Evolutionary conservation across 768 basidiomycete species (phyloP), one percentile per base, ranked within the genome.

Genomic region (Xerocomus spinulosus): DNA sequence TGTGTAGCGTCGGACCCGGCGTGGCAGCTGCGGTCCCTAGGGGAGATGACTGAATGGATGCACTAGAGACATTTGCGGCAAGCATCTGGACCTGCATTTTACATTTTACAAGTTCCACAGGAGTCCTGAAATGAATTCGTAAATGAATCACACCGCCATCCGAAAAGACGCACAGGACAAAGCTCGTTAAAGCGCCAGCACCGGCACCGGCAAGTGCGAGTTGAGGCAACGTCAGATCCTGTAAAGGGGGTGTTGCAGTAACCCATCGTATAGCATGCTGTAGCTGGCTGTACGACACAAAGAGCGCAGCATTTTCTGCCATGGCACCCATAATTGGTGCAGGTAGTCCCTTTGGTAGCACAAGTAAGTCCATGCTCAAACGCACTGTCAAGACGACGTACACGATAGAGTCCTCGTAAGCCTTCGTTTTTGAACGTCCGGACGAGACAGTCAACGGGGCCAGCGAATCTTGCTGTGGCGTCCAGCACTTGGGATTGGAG

Each of bases 61-160:
- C 33, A 24, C 49, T 47, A 8, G 69, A 47, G 2, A 21, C 30
- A 20, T 37, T 49, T 2, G 67, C 50, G 17, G 75, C 69, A 18
- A 95, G 80, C 80, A 91, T 85, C 62, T 95, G 92, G 2, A 96
- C 94, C 66, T 96, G 94, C 92, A 97, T 95, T 67, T 92, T 91
- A 72, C 92, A 96, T 69, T 98, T 96, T 49, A 97, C 81, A 41
- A 96, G 83, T 59, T 96, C 94, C 48, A 97, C 85, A 2, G 94
- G 94, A 0, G 93, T 96, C 24, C 90, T 92, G 45, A 58, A 21
- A 14, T 2, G 17, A 35, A 1, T 47, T 20, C 17, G 23, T 26
- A 14, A 29, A 8, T 20, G 2, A 6, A 9, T n/a, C 20, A 1
- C 14, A 12, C 10, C 15, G 6, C 24, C 17, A 21, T 26, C 1